Percentiles rank a stretch among this genome's conserved stretches.
Conservation (phyloP, 306 rosid species). For the Cotoneaster glaucophyllus region DNA sequence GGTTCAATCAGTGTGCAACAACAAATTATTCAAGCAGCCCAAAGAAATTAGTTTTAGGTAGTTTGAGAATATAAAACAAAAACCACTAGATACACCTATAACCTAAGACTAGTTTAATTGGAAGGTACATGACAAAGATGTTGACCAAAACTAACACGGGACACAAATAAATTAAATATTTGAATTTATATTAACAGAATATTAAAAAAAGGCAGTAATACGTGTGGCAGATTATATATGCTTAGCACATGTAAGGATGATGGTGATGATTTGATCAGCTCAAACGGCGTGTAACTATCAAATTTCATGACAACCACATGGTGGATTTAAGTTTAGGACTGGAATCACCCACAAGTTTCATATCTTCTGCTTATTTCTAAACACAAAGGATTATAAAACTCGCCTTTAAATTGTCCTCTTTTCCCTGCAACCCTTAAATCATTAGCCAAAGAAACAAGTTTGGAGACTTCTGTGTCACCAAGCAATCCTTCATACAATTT, state of each 20-base stretch:
- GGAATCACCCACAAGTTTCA: not conserved
- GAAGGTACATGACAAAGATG: not conserved
- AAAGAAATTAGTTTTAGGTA: not conserved
- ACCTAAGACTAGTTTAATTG: not conserved
- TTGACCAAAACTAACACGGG: not conserved
- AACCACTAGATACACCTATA: not conserved
- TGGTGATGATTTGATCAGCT: not conserved
- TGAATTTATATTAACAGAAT: not conserved
- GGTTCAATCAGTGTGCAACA: not conserved
- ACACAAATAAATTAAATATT: not conserved
- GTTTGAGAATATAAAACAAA: not conserved
- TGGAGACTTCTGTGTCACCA: conserved; percentile 50
- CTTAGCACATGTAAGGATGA: not conserved
- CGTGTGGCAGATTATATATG: not conserved
- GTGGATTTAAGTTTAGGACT: not conserved
- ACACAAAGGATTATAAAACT: conserved; percentile 3
- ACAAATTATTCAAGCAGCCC: not conserved
- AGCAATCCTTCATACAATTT: conserved; percentile 57
- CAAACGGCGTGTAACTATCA: not conserved
- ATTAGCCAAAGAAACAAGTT: conserved; percentile 56
- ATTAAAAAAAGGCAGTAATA: not conserved
- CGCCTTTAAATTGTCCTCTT: conserved; percentile 73
- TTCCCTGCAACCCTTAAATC: conserved; percentile 69
- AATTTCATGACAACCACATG: not conserved
- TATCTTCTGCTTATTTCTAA: not conserved